Percentiles rank a stretch among this genome's conserved stretches.
Evolutionary conservation across 2,329 filamentous ascomycete genomes (phyloP).

Genomic region (Podosphaera aphanis): DNA sequence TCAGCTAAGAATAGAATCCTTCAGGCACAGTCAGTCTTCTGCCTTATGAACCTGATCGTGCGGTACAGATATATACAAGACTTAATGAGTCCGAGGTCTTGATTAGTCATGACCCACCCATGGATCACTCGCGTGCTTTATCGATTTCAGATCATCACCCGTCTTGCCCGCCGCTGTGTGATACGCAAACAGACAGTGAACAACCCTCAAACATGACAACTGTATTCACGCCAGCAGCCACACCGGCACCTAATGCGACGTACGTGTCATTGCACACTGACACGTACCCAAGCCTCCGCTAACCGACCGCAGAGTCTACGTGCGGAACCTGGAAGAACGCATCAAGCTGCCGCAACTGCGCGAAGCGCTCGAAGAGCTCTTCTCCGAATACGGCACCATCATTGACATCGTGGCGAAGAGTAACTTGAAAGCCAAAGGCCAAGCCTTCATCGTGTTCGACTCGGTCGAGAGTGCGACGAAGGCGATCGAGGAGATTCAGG

Average conservation of each 20-base stretch:
- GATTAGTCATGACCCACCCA: too few relatives aligned
- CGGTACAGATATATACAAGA: too few relatives aligned
- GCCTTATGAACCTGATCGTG: too few relatives aligned
- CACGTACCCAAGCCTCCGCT: slow-evolving; percentile 21
- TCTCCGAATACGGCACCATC: slow-evolving; percentile 70
- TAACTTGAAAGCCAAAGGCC: slow-evolving; percentile 78
- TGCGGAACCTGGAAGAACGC: slow-evolving; percentile 76
- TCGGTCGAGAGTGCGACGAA: slow-evolving; percentile 50
- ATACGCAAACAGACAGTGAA: too few relatives aligned
- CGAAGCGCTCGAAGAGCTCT: slow-evolving; percentile 50
- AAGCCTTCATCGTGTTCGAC: slow-evolving; percentile 88
- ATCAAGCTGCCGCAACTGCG: slow-evolving; percentile 62
- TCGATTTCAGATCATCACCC: not conserved
- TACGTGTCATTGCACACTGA: slow-evolving; percentile 55
- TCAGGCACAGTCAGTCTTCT: too few relatives aligned
- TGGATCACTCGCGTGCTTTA: too few relatives aligned
- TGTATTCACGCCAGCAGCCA: not conserved
- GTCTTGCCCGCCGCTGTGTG: too few relatives aligned
- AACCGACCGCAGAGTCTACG: slow-evolving; percentile 30
- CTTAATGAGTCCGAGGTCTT: too few relatives aligned
- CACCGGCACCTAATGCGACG: slow-evolving; percentile 30
- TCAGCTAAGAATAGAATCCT: too few relatives aligned
- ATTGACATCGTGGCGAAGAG: slow-evolving; percentile 72
- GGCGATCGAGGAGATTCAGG: slow-evolving; percentile 74
- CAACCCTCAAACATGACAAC: slow-evolving; percentile 1